Base-by-base conservation (phyloP, 108 stramenopile species). In the Mayamaea pseudoterrestris region DNA sequence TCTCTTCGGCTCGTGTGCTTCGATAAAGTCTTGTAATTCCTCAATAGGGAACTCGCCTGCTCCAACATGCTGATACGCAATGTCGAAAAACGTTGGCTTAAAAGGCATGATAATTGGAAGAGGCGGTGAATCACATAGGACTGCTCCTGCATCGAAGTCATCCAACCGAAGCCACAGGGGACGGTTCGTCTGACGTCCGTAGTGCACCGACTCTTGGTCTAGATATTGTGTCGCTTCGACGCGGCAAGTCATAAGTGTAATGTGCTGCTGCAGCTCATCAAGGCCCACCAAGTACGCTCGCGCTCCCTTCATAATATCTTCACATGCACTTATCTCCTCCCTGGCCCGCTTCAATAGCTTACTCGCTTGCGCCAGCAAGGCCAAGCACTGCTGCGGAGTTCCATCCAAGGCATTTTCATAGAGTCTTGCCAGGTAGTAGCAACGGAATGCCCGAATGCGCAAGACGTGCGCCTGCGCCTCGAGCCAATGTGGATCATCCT, bases 311-410 rank as follows among this genome's bases (percentile, higher is more conserved):
- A 77, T 79, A 41, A 66, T 59, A 43, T 68, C 61, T 8, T 83
- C 82, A 62, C 86, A 88, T 9, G 86, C 86, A 16, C 71, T 74
- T 30, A 88, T 76, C 55, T 88, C 86, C 61, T 88, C 86, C 41
- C 54, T 22, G 12, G 86, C 86, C 26, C 78, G 70, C 45, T 56
- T 53, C 25, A 58, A 56, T 45, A 88, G 40, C 31, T 47, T 47
- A 16, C 44, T 52, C 5, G 80, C 63, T 29, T 88, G 81, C 30
- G 78, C 51, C 30, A 80, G 51, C 30, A 88, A 55, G 13, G 76
- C 73, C 30, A 66, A 28, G 0, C 78, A 76, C 14, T 21, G 20
- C 17, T 23, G 21, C 2, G 21, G 20, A 18, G 11, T 2, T 2
- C n/a, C 36, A 62, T 57, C 3, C 59, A 34, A 13, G 51, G 50